These are phyloP conservation scores for Fusarium sp. DNA, from an alignment of 2,329 filamentous ascomycete species.

Conservation along the genomic window DNA sequence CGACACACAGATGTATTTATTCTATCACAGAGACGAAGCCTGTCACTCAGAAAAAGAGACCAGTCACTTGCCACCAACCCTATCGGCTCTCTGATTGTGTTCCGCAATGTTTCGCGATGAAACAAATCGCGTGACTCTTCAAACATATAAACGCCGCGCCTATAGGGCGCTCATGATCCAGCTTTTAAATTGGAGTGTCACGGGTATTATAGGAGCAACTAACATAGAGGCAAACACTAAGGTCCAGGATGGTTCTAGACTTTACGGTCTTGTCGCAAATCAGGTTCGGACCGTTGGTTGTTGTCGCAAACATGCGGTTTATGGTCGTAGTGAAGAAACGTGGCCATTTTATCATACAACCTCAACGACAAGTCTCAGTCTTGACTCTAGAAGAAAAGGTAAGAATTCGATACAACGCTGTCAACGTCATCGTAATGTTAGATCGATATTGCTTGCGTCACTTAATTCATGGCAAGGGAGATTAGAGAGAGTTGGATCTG, in stretches of 20 bases:
- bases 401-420: slow-evolving; percentile 19
- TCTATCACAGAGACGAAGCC: neutral
- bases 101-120: slow-evolving; percentile 14
- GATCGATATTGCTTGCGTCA: slow-evolving; percentile 26
- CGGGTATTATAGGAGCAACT: neutral
- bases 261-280: neutral
- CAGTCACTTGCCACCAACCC: neutral
- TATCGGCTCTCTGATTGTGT: neutral
- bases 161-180: neutral
- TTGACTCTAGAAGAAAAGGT: neutral
- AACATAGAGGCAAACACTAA: neutral
- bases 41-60: neutral
- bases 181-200: slow-evolving; percentile 7
- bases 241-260: neutral
- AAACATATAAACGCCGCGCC: neutral
- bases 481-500: slow-evolving; percentile 11
- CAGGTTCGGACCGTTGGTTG: neutral
- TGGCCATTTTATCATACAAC: neutral
- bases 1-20: neutral
- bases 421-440: slow-evolving; percentile 32
- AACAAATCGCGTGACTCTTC: slow-evolving; percentile 10
- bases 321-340: slow-evolving; percentile 12
- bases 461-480: slow-evolving; percentile 29
- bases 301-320: neutral
- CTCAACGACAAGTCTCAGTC: neutral